Base-by-base conservation (phyloP, 1,284 basidiomycete species). In the Trametes versicolor region DNA sequence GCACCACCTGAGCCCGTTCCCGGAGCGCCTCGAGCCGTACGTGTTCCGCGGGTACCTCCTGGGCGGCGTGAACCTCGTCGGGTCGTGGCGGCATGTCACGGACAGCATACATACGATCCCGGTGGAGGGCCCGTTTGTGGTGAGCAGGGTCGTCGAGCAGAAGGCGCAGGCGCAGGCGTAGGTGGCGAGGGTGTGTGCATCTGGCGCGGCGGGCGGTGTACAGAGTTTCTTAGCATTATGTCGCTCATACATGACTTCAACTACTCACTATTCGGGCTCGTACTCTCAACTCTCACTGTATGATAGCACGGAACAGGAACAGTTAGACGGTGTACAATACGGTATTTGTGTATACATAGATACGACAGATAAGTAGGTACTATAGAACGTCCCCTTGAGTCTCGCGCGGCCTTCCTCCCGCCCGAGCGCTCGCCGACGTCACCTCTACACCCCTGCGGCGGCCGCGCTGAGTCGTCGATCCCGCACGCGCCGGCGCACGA, bases 1-100 rank as follows among this genome's bases (percentile, higher is more conserved):
- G 27, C 21, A 45, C 25, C 17, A 39, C 9, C 23, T 55, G 47
- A 55, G 60, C 43, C 62, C 60, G 15, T 65, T 37, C 50, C 67
- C 67, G 6, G 49, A 70, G 3, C 53, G 53, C 25, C 72, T 73
- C 32, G 85, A 84, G 56, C 72, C 80, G 9, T 81, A 83, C 74
- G 81, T 92, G 53, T 87, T 92, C 70, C 88, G 87, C 45, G 91
- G 91, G 2, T 92, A 92, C 72, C 67, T 93, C 55, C 81, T 88
- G 17, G 89, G 85, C 0, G 84, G 83, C 4, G 77, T 82, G 66
- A 89, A 83, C 60, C 84, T 92, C 68, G 88, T 91, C 10, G 91
- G 91, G 8, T 87, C 86, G 59, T 92, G 91, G 91, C 80, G 91
- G 32, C 75, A 76, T 21, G 71, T 71, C 65, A 74, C 72, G 12